Base-by-base conservation (phyloP, 192 early-diverging fungal species). In the Haplosporangium gracile region DNA sequence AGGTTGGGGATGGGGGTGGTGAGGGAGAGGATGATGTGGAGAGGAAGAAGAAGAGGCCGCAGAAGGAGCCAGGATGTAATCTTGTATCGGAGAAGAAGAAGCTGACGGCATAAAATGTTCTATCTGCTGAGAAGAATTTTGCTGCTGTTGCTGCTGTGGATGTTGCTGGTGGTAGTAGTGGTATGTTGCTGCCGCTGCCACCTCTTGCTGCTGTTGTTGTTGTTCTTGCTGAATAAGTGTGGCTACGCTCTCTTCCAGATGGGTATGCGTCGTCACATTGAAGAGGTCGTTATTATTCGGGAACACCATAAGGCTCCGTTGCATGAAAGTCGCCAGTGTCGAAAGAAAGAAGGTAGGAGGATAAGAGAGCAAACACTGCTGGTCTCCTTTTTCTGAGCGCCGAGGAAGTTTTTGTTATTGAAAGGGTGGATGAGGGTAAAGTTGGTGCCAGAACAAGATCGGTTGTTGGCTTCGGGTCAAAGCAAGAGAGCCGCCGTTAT, bases 61-160 rank as follows among this genome's bases (percentile, higher is more conserved):
- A 6, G 69, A 63, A 10, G 70, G 70, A 91, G 89, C 92, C 91
- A 94, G 88, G 91, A 92, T 69, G 93, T 74, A 45, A 5, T 74
- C 70, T 73, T 82, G 80, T 36, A 49, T 75, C 15, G 73, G 47
- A 20, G 77, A 72, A 47, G 77, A 81, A n/a, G 80, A 51, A 20
- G 80, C 72, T 81, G 79, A 81, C 24, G 80, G 47, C 45, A 47
- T 26, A 39, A 71, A 45, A 24, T 77, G 55, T 15, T 29, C 38
- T n/a, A 71, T 69, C 29, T 22, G 68, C 29, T 49, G 77, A 18
- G 42, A 53, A 9, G 68, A 69, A 0, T 16, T 38, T 8, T 77
- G 76, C 18, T 63, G 74, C 32, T 68, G 76, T 2, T 45, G 72
- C 8, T 80, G 72, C 1, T 75, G 65, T 9, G 18, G 32, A 29